phyloP scores from a whole-genome alignment of 306 rosid species.

The Cicer arietinum region DNA sequence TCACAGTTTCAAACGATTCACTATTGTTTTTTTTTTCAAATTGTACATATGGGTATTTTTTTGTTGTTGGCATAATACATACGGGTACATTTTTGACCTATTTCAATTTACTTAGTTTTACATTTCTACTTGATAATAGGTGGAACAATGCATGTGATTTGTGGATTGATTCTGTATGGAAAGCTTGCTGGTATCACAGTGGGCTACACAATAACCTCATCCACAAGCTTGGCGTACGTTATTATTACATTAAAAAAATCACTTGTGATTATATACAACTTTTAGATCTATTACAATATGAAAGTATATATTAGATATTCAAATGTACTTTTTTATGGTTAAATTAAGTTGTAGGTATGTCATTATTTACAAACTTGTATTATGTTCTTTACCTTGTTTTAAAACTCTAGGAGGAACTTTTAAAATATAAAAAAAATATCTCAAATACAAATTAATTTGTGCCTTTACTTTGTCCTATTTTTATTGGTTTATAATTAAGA shows the following conservation, averaged over 20 bases:
- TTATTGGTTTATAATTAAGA: neutral
- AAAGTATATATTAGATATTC: neutral
- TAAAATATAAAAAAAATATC: neutral
- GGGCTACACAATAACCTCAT: conserved; percentile 61
- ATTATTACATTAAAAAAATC: neutral
- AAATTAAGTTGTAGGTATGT: neutral
- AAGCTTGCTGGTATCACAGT: conserved; percentile 53
- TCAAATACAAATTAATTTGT: neutral
- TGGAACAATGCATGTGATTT: conserved; percentile 50
- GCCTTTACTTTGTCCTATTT: neutral
- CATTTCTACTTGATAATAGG: conserved; percentile 42
- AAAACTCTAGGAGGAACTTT: neutral
- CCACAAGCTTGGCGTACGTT: conserved; percentile 59
- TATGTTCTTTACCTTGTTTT: neutral
- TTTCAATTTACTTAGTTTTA: conserved; percentile 19
- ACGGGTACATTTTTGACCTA: neutral
- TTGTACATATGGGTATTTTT: neutral
- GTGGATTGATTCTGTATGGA: conserved; percentile 54
- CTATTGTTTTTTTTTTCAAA: neutral
- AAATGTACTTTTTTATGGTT: neutral
- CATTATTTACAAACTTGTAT: neutral
- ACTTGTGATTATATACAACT: neutral
- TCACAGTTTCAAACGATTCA: neutral
- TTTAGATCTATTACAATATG: neutral
- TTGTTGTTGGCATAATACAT: too few relatives aligned